Base-by-base conservation (phyloP, 2,329 filamentous ascomycete species). In the Myriosclerotinia duriaeana region DNA sequence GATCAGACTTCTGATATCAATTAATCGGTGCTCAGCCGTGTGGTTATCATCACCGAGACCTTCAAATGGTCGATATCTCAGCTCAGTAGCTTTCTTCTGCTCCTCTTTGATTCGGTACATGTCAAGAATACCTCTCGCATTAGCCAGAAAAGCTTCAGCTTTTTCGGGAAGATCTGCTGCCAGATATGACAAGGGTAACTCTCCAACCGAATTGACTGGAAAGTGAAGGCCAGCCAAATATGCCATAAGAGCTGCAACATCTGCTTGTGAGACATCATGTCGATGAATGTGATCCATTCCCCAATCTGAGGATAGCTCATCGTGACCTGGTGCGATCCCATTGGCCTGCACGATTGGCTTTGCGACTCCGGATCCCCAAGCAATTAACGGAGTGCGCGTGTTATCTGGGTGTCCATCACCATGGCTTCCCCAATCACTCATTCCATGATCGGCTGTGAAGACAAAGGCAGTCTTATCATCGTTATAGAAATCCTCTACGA, bases 371-470 rank as follows among this genome's bases (percentile, higher is more conserved):
- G 95, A 92, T 14, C 95, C 95, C 95, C 95, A 99, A 3, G 85
- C 88, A 71, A 99, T 91, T 42, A 99, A 81, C 0, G 95, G 95
- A 0, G 95, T 99, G 61, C 95, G 87, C 3, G 95, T 99, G 74
- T 98, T 99, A 77, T 99, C 91, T 0, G 95, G 95, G 78, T 99
- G 93, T 9, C 95, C 95, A 77, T 99, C 95, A 48, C 96, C 96
- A 77, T 99, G 96, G 73, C 93, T 98, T n/a, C 96, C 95, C 89
- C 91, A 97, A 78, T 99, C 95, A 75, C 92, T 98, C 95, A 99
- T 99, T 22, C 95, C 95, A 77, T 99, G 95, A 75, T 99, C 95
- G 9, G 95, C 95, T 1, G 96, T 99, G 76, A 99, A 99, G 20
- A 99, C 87, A 76, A 94, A 99, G 0, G 96, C 92, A 0, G 95